A percentile compares a stretch with the other conserved stretches of the same genome.
Conservation (phyloP, 2,329 filamentous ascomycete species). For the Boeremia lycopersici region DNA sequence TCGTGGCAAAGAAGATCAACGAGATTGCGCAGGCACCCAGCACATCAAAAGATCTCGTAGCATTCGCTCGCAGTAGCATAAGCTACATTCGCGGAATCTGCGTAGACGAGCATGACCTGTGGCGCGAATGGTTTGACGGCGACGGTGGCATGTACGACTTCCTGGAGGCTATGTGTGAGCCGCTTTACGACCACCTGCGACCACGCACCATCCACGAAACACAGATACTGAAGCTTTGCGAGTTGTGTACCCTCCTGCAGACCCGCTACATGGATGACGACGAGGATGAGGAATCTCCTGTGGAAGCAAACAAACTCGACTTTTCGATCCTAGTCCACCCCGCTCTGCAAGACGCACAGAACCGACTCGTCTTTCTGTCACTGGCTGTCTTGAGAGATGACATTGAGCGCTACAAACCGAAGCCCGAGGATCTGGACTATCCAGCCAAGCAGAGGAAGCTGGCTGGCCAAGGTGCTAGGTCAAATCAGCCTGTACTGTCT, state of each 20-base stretch:
- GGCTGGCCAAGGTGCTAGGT: constrained; percentile 49
- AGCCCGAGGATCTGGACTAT: constrained; percentile 69
- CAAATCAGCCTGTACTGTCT: constrained; percentile 56
- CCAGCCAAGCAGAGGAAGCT: constrained; percentile 58
- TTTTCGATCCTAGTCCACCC: constrained; percentile 68
- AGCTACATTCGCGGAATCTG: constrained; percentile 70
- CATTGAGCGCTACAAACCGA: constrained; percentile 70
- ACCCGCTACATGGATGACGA: constrained; percentile 67
- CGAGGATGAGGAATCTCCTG: constrained; percentile 52
- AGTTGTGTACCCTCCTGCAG: constrained; percentile 69
- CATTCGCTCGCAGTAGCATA: constrained; percentile 68
- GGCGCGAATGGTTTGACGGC: constrained; percentile 70
- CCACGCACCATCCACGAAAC: constrained; percentile 71
- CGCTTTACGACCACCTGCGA: constrained; percentile 69
- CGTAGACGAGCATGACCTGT: constrained; percentile 70
- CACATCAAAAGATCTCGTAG: constrained; percentile 66
- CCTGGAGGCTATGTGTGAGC: constrained; percentile 69
- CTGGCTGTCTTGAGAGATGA: constrained; percentile 68
- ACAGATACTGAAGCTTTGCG: constrained; percentile 69
- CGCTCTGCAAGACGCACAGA: constrained; percentile 71
- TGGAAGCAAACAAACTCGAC: constrained; percentile 62
- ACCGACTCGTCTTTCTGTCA: constrained; percentile 68
- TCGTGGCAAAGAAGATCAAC: constrained; percentile 66
- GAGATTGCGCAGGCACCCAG: constrained; percentile 64
- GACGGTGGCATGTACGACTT: constrained; percentile 69